phyloP scores from a whole-genome alignment of 305 asterid species.

The Fraxinus paxiana region DNA sequence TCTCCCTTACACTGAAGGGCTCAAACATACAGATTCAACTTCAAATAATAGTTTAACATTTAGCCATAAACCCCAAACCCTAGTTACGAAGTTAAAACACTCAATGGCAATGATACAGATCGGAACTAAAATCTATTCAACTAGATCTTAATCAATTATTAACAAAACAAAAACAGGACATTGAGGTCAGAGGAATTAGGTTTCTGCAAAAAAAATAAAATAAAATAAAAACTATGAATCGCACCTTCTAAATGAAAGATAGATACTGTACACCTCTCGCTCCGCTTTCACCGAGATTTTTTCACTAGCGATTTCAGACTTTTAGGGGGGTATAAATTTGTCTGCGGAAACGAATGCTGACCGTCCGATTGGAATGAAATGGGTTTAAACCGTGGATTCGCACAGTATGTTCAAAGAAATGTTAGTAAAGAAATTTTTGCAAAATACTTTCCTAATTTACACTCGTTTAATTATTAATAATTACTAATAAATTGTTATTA shows the following conservation, averaged over 20 bases:
- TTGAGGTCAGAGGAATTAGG: background rate
- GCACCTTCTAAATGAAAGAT: background rate
- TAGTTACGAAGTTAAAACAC: background rate
- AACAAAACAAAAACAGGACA: background rate
- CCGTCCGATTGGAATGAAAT: background rate
- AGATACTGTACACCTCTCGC: background rate
- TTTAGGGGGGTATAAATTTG: background rate
- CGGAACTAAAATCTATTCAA: background rate
- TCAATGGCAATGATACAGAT: background rate
- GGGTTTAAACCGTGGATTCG: background rate
- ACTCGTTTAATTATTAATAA: no score
- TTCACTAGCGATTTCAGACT: background rate
- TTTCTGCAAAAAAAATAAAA: background rate
- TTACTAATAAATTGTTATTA: no score
- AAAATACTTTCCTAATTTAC: no score
- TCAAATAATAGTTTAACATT: background rate
- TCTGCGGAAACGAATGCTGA: background rate
- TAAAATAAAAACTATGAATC: background rate
- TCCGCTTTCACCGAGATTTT: background rate
- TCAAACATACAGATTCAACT: background rate
- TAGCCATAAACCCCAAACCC: background rate
- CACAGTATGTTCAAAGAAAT: background rate
- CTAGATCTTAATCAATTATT: background rate
- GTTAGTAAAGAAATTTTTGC: no score
- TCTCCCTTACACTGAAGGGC: background rate